Percentiles rank a stretch among this genome's conserved stretches.
These are phyloP conservation scores for Vitis hybrid DNA, from an alignment of 177 flowering plant species.

Conservation along the genomic window DNA sequence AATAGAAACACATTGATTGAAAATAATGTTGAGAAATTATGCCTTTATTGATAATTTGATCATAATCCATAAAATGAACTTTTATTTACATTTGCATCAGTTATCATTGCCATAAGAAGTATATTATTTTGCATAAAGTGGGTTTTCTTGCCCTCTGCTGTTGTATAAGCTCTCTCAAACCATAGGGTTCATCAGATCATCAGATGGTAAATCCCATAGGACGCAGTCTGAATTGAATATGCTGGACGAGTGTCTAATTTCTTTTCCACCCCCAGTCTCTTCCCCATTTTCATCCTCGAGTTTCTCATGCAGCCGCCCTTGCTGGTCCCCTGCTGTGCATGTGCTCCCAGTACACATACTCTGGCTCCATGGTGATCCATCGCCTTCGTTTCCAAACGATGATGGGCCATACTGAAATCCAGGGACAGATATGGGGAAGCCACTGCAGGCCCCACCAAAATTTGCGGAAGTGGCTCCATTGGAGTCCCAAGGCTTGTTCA, in stretches of 20 bases:
- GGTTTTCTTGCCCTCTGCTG: neutral
- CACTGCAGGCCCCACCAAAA: slow-evolving; percentile 35
- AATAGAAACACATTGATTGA: slow-evolving; percentile 7
- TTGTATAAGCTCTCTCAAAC: slow-evolving; percentile 25
- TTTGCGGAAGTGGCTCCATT: slow-evolving; percentile 27
- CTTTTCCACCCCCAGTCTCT: slow-evolving; percentile 30
- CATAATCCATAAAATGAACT: slow-evolving; percentile 10
- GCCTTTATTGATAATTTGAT: neutral
- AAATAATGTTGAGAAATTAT: slow-evolving; percentile 5
- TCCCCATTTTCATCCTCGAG: no score
- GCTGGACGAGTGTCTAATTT: slow-evolving; percentile 13
- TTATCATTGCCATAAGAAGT: neutral
- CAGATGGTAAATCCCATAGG: slow-evolving; percentile 79
- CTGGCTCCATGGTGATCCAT: no score
- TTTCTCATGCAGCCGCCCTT: no score
- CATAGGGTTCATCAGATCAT: slow-evolving; percentile 72
- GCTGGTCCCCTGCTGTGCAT: no score
- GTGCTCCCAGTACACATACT: no score
- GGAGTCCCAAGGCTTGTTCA: slow-evolving; percentile 51
- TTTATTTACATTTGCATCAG: slow-evolving; percentile 29
- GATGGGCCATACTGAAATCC: no score
- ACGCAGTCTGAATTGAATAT: slow-evolving; percentile 68
- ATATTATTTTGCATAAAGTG: slow-evolving; percentile 15
- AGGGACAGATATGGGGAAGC: slow-evolving; percentile 16
- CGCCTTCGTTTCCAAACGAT: no score